Evolutionary conservation across 2,329 filamentous ascomycete genomes (phyloP).

Genomic region (Phialemonium atrogriseum): DNA sequence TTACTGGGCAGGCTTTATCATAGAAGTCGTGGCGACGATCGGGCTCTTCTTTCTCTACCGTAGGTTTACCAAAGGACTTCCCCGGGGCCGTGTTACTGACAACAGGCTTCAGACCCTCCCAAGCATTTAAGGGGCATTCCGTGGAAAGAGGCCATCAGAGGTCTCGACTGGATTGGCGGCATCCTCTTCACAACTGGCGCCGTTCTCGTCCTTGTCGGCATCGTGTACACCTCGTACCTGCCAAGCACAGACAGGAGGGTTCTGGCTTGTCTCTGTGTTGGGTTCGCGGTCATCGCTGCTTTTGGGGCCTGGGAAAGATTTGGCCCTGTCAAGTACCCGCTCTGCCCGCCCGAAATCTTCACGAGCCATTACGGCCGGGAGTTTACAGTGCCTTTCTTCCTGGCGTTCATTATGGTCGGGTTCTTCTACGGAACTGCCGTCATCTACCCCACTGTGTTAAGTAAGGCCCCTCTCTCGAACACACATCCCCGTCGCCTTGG

Average conservation of each 20-base stretch:
- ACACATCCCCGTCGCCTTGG: too few species aligned
- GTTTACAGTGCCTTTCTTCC: conserved; percentile 6
- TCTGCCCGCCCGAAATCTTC: neutral
- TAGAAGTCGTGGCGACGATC: neutral
- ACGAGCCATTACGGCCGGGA: neutral
- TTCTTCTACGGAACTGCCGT: conserved; percentile 7
- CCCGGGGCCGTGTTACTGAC: too few species aligned
- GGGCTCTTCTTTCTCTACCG: neutral
- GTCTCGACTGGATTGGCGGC: conserved; percentile 1
- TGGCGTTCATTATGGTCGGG: conserved; percentile 5
- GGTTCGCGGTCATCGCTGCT: neutral
- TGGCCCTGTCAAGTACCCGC: neutral
- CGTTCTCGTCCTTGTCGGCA: conserved; percentile 1
- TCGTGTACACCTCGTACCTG: neutral
- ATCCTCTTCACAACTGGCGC: neutral
- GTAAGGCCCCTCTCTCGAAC: too few species aligned
- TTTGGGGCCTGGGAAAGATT: conserved; percentile 1
- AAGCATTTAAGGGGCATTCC: neutral
- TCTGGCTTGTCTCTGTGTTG: neutral
- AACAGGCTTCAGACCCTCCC: too few species aligned
- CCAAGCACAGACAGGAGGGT: neutral
- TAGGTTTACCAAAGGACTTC: too few species aligned
- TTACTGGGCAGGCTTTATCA: neutral
- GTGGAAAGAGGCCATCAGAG: conserved; percentile 1
- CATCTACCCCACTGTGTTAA: conserved; percentile 37